Percentiles rank a stretch among this genome's conserved stretches.
Evolutionary conservation across 352 stramenopile genomes (phyloP).

Genomic region (Phytophthora fragariae): DNA sequence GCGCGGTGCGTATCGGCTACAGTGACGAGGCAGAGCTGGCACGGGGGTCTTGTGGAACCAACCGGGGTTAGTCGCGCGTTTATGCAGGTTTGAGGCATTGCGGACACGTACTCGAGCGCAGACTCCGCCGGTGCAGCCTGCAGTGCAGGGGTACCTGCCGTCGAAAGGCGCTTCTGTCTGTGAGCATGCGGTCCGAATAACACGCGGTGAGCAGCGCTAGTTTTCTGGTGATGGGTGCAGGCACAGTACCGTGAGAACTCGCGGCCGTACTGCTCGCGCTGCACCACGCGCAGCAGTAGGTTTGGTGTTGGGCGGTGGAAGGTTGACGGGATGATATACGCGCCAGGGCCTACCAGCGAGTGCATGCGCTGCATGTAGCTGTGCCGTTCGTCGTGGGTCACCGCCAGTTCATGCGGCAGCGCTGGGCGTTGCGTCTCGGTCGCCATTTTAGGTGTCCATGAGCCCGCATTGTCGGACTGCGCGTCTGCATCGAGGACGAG

Average conservation of each 20-base stretch:
- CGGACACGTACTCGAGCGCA: slow-evolving; percentile 20
- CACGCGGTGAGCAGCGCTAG: slow-evolving; percentile 18
- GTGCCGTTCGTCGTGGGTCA: slow-evolving; percentile 40
- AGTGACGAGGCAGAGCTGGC: slow-evolving; percentile 41
- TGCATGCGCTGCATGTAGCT: slow-evolving; percentile 68
- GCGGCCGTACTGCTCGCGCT: slow-evolving; percentile 59
- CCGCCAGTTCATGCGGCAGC: slow-evolving; percentile 26
- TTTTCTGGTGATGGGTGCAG: neutral
- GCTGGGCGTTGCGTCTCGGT: slow-evolving; percentile 18
- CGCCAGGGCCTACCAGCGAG: slow-evolving; percentile 53
- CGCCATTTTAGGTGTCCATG: slow-evolving; percentile 21
- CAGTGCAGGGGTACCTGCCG: slow-evolving; percentile 5
- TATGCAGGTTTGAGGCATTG: slow-evolving; percentile 24
- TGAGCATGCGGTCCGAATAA: slow-evolving; percentile 14
- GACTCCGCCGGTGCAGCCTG: neutral
- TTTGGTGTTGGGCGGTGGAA: slow-evolving; percentile 50
- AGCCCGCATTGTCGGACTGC: neutral
- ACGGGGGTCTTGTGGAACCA: slow-evolving; percentile 23
- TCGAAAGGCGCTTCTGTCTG: slow-evolving; percentile 37
- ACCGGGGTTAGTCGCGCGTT: slow-evolving; percentile 32
- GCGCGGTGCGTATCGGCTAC: slow-evolving; percentile 44
- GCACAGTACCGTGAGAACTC: slow-evolving; percentile 58
- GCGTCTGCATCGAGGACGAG: slow-evolving; percentile 21
- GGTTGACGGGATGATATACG: slow-evolving; percentile 67
- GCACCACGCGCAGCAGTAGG: slow-evolving; percentile 49